phyloP scores from a whole-genome alignment of 257 asterid species.

The Verbena officinalis region DNA sequence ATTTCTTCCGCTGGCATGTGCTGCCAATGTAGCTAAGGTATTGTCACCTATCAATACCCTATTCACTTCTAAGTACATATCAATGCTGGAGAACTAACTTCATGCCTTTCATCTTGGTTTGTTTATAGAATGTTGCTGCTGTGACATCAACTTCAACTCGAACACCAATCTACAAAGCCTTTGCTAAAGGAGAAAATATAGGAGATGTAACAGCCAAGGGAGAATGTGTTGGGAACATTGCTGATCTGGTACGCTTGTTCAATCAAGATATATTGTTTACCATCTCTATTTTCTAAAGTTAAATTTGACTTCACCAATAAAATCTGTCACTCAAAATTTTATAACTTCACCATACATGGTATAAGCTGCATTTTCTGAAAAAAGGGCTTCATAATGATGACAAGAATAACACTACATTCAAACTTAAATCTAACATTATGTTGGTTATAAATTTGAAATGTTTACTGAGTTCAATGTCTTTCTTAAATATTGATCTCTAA shows the following conservation, averaged over 20 bases:
- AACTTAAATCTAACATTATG: slow-evolving; percentile 4
- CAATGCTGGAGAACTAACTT: slow-evolving; percentile 22
- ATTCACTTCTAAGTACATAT: slow-evolving; percentile 9
- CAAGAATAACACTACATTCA: slow-evolving; percentile 11
- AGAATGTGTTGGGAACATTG: slow-evolving; percentile 92
- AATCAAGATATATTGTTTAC: slow-evolving; percentile 15
- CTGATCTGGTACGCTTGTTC: slow-evolving; percentile 79
- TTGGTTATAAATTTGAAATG: background rate
- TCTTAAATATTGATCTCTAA: slow-evolving; percentile 10
- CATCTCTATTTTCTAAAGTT: slow-evolving; percentile 24
- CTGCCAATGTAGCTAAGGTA: slow-evolving; percentile 98
- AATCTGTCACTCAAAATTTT: slow-evolving; percentile 1
- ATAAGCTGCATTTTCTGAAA: slow-evolving; percentile 18
- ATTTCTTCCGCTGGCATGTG: slow-evolving; percentile 97
- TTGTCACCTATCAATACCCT: slow-evolving; percentile 16
- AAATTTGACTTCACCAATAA: slow-evolving; percentile 16
- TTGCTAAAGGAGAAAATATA: slow-evolving; percentile 97
- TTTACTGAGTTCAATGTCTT: background rate
- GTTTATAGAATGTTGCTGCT: slow-evolving; percentile 81
- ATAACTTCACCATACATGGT: background rate
- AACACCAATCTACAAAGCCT: slow-evolving; percentile 97
- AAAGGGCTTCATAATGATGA: slow-evolving; percentile 4
- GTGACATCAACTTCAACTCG: slow-evolving; percentile 98
- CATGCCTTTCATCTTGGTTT: slow-evolving; percentile 34
- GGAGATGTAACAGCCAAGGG: slow-evolving; percentile 99